Conservation (phyloP, 768 basidiomycete genomes). For the Boletus fagicola region DNA sequence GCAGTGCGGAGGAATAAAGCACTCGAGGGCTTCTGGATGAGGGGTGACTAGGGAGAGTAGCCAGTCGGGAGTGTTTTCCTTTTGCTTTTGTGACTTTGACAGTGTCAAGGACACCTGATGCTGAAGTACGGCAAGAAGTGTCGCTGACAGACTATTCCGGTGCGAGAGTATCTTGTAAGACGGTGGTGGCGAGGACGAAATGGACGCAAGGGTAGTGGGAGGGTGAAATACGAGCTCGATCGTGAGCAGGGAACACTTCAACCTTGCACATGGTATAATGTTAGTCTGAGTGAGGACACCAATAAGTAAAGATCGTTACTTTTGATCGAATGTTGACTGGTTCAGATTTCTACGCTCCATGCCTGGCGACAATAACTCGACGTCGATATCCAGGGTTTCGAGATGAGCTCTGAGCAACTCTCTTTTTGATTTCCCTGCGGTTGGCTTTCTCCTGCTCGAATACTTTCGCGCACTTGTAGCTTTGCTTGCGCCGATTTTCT, state of each 20-base stretch:
- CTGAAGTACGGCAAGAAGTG: slow-evolving; percentile 53
- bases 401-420: slow-evolving; percentile 70
- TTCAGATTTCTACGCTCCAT: slow-evolving; percentile 80
- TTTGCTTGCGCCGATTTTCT: slow-evolving; percentile 22
- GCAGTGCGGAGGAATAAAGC: slow-evolving; percentile 56
- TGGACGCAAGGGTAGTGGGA: slow-evolving; percentile 44
- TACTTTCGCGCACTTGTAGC: slow-evolving; percentile 15
- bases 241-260: slow-evolving; percentile 64
- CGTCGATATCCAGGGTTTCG: slow-evolving; percentile 62
- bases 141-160: slow-evolving; percentile 47
- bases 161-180: slow-evolving; percentile 62
- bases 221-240: slow-evolving; percentile 70
- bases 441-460: slow-evolving; percentile 30
- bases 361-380: slow-evolving; percentile 75
- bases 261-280: slow-evolving; percentile 42
- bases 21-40: slow-evolving; percentile 54
- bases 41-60: slow-evolving; percentile 49
- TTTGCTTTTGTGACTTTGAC: slow-evolving; percentile 41
- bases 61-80: slow-evolving; percentile 55
- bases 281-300: slow-evolving; percentile 14
- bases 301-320: slow-evolving; percentile 46
- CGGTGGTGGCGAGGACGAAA: slow-evolving; percentile 35
- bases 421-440: slow-evolving; percentile 48
- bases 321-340: slow-evolving; percentile 80
- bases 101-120: slow-evolving; percentile 35